phyloP scores from a whole-genome alignment of 1,284 basidiomycete genomes.

The Bothia castanella region DNA sequence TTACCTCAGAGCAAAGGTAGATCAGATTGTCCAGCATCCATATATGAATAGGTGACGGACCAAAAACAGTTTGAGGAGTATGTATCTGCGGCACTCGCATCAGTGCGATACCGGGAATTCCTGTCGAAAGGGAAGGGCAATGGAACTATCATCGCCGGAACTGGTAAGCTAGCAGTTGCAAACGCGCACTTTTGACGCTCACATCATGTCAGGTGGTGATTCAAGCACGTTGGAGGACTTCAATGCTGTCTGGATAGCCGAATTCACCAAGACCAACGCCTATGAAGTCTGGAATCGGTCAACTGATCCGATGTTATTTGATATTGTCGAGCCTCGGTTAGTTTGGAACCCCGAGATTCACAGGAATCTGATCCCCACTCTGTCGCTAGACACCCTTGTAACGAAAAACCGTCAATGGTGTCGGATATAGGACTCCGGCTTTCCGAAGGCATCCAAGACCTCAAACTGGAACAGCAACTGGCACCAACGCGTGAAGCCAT shows the following conservation, averaged over 20 bases:
- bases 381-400: conserved; percentile 72
- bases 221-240: conserved; percentile 64
- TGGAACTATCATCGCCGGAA: conserved; percentile 62
- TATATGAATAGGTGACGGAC: not conserved
- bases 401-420: conserved; percentile 82
- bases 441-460: conserved; percentile 85
- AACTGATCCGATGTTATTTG: conserved; percentile 87
- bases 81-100: conserved; percentile 72
- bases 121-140: conserved; percentile 57
- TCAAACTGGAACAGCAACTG: conserved; percentile 85
- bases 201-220: conserved; percentile 38
- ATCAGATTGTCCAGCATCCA: conserved; percentile 17
- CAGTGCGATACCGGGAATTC: conserved; percentile 86
- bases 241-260: conserved; percentile 77
- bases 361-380: conserved; percentile 7
- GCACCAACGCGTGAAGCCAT: conserved; percentile 86
- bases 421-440: conserved; percentile 86
- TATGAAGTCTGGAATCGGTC: conserved; percentile 84
- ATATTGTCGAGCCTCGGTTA: conserved; percentile 85
- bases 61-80: conserved; percentile 75
- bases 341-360: conserved; percentile 20
- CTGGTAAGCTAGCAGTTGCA: conserved; percentile 38
- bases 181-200: not conserved
- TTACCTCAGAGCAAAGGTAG: conserved; percentile 80
- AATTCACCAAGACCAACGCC: conserved; percentile 81